Percentiles rank a stretch among this genome's conserved stretches.
Evolutionary conservation across 73 alveolate genomes (phyloP).

Genomic region (Uronychia binucleata): DNA sequence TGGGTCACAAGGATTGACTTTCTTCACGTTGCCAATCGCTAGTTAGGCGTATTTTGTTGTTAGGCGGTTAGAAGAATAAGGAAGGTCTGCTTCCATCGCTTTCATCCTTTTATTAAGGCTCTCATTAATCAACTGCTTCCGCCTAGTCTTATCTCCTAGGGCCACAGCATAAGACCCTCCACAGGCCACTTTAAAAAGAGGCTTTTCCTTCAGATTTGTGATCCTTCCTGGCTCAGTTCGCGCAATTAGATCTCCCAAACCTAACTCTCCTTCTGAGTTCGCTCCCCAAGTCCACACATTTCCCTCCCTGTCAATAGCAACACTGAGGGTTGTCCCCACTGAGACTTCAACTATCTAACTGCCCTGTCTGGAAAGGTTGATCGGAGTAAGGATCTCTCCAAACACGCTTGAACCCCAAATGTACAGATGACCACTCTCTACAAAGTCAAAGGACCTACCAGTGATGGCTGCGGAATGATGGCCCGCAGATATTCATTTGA

Average conservation of each 20-base stretch:
- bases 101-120: no score
- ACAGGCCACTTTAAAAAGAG: conserved; percentile 5
- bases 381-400: not conserved
- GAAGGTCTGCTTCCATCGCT: no score
- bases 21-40: no score
- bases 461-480: not conserved
- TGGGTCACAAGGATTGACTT: no score
- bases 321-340: not conserved
- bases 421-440: not conserved
- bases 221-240: conserved; percentile 39
- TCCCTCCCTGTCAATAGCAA: not conserved
- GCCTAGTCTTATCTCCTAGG: conserved; percentile 4
- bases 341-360: not conserved
- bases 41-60: no score
- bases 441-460: no score
- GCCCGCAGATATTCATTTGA: not conserved
- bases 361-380: not conserved
- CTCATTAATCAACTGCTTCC: not conserved
- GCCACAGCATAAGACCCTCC: conserved; percentile 33
- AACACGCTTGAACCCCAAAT: not conserved
- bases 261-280: conserved; percentile 63
- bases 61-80: no score
- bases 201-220: conserved; percentile 40
- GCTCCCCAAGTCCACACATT: conserved; percentile 55
- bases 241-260: conserved; percentile 56